A percentile compares a stretch with the other conserved stretches of the same genome.
Conservation (phyloP, 805 yeast genomes). For the Teunomyces stri region DNA sequence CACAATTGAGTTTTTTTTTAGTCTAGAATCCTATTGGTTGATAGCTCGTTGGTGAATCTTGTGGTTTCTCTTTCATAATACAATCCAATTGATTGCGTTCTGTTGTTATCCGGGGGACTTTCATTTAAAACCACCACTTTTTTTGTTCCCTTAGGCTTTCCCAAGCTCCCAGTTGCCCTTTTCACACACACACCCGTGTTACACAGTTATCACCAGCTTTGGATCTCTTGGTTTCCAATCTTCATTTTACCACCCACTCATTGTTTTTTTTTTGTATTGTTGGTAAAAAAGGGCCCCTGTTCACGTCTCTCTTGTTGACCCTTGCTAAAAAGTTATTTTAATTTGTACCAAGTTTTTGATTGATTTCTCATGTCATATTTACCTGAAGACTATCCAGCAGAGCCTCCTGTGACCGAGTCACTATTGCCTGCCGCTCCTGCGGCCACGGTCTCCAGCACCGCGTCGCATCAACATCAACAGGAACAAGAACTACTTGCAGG, state of each 20-base stretch:
- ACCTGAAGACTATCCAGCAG: not conserved
- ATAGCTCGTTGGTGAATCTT: not conserved
- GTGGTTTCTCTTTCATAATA: not conserved
- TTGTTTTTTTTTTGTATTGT: too few relatives aligned
- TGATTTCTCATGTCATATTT: slow-evolving; percentile 4
- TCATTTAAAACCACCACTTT: not conserved
- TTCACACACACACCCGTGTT: not conserved
- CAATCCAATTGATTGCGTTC: not conserved
- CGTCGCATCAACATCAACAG: slow-evolving; percentile 42
- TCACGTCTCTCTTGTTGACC: too few relatives aligned
- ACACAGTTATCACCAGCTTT: not conserved
- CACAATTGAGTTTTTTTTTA: not conserved
- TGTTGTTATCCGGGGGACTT: not conserved
- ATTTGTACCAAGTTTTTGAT: not conserved
- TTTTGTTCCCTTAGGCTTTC: not conserved
- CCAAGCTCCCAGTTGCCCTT: not conserved
- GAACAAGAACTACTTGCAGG: slow-evolving; percentile 41
- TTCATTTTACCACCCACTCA: too few relatives aligned
- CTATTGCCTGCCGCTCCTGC: not conserved
- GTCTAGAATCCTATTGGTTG: not conserved
- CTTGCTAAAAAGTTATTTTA: too few relatives aligned
- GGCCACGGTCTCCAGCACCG: slow-evolving; percentile 26
- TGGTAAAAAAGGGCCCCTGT: too few relatives aligned
- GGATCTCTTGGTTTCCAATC: not conserved
- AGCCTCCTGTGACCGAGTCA: slow-evolving; percentile 1